A percentile compares a stretch with the other conserved stretches of the same genome.
Conservation (phyloP, 352 stramenopile genomes). For the Phytophthora foliorum region DNA sequence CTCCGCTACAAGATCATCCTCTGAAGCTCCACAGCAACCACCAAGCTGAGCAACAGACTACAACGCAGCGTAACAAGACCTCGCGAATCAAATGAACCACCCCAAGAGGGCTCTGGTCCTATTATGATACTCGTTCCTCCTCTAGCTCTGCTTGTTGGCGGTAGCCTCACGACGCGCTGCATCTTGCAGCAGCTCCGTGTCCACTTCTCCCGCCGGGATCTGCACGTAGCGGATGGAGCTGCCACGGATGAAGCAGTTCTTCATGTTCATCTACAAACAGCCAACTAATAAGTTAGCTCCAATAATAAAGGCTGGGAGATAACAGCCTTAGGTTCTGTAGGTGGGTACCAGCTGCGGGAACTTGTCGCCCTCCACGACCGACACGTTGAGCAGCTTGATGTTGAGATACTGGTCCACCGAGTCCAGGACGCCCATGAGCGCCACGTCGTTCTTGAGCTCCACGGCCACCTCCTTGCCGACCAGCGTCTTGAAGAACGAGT, state of each 20-base stretch:
- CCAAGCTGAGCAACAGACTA: not conserved
- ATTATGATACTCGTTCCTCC: conserved; percentile 27
- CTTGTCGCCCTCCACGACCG: conserved; percentile 96
- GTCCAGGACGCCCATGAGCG: conserved; percentile 96
- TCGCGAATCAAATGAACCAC: conserved; percentile 27
- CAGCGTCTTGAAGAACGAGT: conserved; percentile 99
- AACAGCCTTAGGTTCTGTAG: not conserved
- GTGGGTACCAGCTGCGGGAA: conserved; percentile 95
- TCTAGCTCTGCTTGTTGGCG: conserved; percentile 77
- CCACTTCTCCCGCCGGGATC: conserved; percentile 96
- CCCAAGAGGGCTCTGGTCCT: conserved; percentile 10
- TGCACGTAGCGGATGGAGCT: conserved; percentile 99
- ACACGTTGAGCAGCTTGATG: conserved; percentile 97
- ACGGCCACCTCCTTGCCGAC: conserved; percentile 98
- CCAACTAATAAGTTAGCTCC: not conserved
- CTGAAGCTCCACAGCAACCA: conserved; percentile 3
- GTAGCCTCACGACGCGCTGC: conserved; percentile 74
- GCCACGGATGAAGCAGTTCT: conserved; percentile 99
- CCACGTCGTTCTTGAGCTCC: conserved; percentile 99
- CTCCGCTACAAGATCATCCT: conserved; percentile 26
- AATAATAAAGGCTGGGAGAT: too few relatives aligned
- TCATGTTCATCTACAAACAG: conserved; percentile 91
- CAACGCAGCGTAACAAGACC: conserved; percentile 1
- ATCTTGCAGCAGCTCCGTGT: conserved; percentile 96
- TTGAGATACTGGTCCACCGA: conserved; percentile 99